Percentiles rank a stretch among this genome's conserved stretches.
Conservation (phyloP, 2,329 filamentous ascomycete genomes). For the Calonectria crousiana region DNA sequence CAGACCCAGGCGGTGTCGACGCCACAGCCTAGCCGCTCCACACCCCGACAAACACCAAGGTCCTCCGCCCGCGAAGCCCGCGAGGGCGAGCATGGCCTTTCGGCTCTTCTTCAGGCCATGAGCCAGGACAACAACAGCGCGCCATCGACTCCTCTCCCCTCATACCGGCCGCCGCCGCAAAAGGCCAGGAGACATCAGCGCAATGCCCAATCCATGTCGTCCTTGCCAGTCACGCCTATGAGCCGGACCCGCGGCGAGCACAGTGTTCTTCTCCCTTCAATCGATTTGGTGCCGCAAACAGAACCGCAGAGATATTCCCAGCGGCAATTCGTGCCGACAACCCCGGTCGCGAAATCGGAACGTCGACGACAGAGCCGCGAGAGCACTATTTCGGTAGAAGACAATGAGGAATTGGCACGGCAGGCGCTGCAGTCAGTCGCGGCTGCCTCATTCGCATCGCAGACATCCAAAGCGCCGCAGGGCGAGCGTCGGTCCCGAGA, state of each 20-base stretch:
- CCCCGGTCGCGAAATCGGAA: slow-evolving; percentile 56
- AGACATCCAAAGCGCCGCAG: slow-evolving; percentile 43
- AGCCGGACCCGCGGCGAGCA: slow-evolving; percentile 62
- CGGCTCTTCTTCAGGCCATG: slow-evolving; percentile 83
- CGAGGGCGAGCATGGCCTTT: slow-evolving; percentile 75
- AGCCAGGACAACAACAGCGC: slow-evolving; percentile 80
- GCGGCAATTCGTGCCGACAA: slow-evolving; percentile 58
- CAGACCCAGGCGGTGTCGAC: slow-evolving; percentile 53
- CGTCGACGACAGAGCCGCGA: slow-evolving; percentile 79
- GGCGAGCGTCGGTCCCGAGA: slow-evolving; percentile 39
- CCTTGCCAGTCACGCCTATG: slow-evolving; percentile 82
- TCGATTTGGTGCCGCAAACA: slow-evolving; percentile 71
- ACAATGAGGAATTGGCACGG: slow-evolving; percentile 69
- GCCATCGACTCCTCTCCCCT: slow-evolving; percentile 74
- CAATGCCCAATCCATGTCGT: slow-evolving; percentile 86
- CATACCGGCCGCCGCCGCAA: slow-evolving; percentile 59
- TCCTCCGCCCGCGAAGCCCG: slow-evolving; percentile 56
- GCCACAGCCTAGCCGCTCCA: slow-evolving; percentile 60
- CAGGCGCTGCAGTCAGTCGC: slow-evolving; percentile 67
- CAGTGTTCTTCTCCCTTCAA: slow-evolving; percentile 70
- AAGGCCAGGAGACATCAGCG: slow-evolving; percentile 75
- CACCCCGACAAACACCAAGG: slow-evolving; percentile 65
- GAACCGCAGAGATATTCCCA: slow-evolving; percentile 64
- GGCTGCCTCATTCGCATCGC: slow-evolving; percentile 52
- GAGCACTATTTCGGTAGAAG: slow-evolving; percentile 83